Base-by-base conservation (phyloP, 116 monocot species). In the Posidonia oceanica region DNA sequence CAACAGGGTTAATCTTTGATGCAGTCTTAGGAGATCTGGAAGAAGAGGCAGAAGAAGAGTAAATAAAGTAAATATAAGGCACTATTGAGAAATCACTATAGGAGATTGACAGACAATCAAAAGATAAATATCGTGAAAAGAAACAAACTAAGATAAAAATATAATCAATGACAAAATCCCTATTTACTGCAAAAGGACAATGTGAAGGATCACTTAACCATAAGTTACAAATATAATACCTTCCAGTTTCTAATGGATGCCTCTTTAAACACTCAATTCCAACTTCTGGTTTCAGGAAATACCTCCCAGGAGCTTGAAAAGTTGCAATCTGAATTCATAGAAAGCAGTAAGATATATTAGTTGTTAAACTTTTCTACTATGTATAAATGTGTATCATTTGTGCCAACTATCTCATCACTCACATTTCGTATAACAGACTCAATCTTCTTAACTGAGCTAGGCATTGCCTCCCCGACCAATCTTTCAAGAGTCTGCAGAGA, bases 291-390 rank as follows among this genome's bases (percentile, higher is more conserved):
- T 88, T 95, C 71, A 92, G 69, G 41, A 84, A 54, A 54, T 91
- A 84, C 73, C 72, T 82, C 75, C 86, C 91, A 48, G 88, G 84
- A 52, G 83, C 86, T 77, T 86, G 81, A 71, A 39, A 85, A 75
- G 38, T 88, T 63, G 88, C 94, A 81, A 91, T 84, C 94, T 95
- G 82, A n/a, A 56, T 56, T n/a, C 29, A 29, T 3, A 23, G 61
- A 36, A 3, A 61, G 23, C 7, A 29, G 29, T 36, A 23, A 11
- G 36, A 23, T 8, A 18, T 61, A 61, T 23, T 61, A 61, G 21
- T 61, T 61, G 6, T 61, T 21, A 36, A 61, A 61, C 12, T 29
- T 29, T 29, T 29, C 29, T 29, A 29, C 1, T 29, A 29, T 1
- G 29, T 29, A 29, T 29, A 29, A 29, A 29, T 29, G 29, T 29